Conservation (phyloP, 2,329 filamentous ascomycete genomes). For the Zasmidium citrigriseum region DNA sequence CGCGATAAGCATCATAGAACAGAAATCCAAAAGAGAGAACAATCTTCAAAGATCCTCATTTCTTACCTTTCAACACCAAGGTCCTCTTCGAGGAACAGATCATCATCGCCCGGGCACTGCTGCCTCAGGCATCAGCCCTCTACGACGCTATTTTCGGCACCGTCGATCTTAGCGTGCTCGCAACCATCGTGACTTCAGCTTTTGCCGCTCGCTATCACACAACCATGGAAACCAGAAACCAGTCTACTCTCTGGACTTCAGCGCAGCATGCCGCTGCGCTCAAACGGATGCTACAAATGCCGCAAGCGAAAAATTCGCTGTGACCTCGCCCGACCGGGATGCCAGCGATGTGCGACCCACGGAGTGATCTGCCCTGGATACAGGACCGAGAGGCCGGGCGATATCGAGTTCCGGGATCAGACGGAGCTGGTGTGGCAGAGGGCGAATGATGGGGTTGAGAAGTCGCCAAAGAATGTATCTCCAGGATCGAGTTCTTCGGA, state of each 20-base stretch:
- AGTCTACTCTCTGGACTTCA: background rate
- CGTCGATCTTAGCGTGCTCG: background rate
- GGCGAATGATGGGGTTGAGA: conserved; percentile 2
- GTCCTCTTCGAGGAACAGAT: no score
- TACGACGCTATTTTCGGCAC: no score
- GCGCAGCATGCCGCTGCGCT: conserved; percentile 14
- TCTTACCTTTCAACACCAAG: no score
- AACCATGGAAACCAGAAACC: background rate
- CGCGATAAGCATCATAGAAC: no score
- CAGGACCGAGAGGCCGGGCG: conserved; percentile 17
- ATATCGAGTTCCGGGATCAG: conserved; percentile 30
- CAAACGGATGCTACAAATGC: conserved; percentile 32
- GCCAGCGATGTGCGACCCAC: conserved; percentile 29
- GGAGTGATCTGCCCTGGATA: conserved; percentile 32
- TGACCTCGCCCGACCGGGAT: conserved; percentile 29
- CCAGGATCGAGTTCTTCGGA: background rate
- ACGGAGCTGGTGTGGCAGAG: conserved; percentile 21
- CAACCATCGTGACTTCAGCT: background rate
- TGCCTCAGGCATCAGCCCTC: background rate
- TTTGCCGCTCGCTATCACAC: no score
- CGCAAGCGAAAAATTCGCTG: conserved; percentile 33
- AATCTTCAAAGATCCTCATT: no score
- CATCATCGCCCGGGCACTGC: background rate
- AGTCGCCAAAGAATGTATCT: background rate
- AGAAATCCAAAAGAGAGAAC: no score